Evolutionary conservation across 129 eudicot genomes (phyloP), one percentile per base, ranked within the genome.

Genomic region (Sambucus nigra): DNA sequence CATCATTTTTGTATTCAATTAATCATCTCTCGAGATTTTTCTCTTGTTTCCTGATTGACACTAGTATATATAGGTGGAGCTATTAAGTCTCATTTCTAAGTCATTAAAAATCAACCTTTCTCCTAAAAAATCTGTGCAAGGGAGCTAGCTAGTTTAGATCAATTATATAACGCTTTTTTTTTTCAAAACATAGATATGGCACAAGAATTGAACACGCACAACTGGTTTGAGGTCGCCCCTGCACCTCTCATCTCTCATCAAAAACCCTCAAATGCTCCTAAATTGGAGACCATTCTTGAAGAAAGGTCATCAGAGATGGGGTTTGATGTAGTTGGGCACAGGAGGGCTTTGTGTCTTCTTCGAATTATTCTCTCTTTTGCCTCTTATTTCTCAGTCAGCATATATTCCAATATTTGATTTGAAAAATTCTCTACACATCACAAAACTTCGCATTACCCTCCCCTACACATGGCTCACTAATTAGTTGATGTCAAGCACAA

Each of bases 181-280:
- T n/a, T n/a, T n/a, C n/a, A n/a, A n/a, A n/a, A n/a, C n/a, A n/a
- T n/a, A n/a, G n/a, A n/a, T n/a, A n/a, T n/a, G n/a, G n/a, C n/a
- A n/a, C n/a, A n/a, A n/a, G n/a, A n/a, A n/a, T n/a, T n/a, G n/a
- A n/a, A n/a, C n/a, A n/a, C n/a, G n/a, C n/a, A n/a, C n/a, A n/a
- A n/a, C n/a, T 57, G 57, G 63, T 13, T 66, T 1, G 78, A 65
- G 55, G 63, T 66, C 24, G 78, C 72, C 45, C 78, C 77, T 0
- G 41, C 52, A 0, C 73, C 53, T 2, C 5, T 42, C 13, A 14
- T 42, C 14, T 7, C n/a, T 2, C 19, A 42, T 17, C 14, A 42
- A n/a, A 42, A 42, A 17, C 4, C 19, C n/a, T 42, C 48, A 15
- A 42, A 42, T 42, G 14, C 48, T 6, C 48, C 48, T 12, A 42